Evolutionary conservation across 2,329 filamentous ascomycete species (phyloP).

Genomic region (Verticillium longisporum): DNA sequence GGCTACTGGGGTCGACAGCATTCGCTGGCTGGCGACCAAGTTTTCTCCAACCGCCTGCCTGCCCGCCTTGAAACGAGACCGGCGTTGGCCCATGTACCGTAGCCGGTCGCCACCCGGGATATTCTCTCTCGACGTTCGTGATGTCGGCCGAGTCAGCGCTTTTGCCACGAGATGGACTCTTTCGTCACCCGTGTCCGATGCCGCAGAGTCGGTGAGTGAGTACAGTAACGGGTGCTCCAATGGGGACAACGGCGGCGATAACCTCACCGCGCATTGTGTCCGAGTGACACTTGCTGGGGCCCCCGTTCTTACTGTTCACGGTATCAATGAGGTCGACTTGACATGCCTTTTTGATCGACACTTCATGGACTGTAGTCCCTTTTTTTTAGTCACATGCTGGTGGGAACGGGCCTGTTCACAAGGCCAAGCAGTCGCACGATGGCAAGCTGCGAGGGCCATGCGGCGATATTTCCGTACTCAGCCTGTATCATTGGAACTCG

Average conservation of each 20-base stretch:
- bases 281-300: not conserved
- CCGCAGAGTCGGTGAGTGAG: not conserved
- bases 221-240: not conserved
- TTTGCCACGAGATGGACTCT: not conserved
- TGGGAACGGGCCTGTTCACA: not conserved
- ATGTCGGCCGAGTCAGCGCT: not conserved
- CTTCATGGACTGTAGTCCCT: too few relatives aligned
- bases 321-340: not conserved
- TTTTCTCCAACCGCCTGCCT: not conserved
- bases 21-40: not conserved
- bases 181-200: not conserved
- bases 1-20: not conserved
- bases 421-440: not conserved
- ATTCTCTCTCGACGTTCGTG: not conserved
- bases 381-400: too few relatives aligned
- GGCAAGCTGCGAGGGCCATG: not conserved
- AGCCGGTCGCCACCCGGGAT: not conserved
- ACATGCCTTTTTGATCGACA: not conserved
- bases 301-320: not conserved
- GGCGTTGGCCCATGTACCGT: not conserved
- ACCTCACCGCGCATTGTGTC: not conserved
- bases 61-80: not conserved
- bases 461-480: not conserved
- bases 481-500: not conserved
- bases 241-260: not conserved